phyloP scores from a whole-genome alignment of 2,329 filamentous ascomycete genomes.

The Chaetomiaceae sp. region DNA sequence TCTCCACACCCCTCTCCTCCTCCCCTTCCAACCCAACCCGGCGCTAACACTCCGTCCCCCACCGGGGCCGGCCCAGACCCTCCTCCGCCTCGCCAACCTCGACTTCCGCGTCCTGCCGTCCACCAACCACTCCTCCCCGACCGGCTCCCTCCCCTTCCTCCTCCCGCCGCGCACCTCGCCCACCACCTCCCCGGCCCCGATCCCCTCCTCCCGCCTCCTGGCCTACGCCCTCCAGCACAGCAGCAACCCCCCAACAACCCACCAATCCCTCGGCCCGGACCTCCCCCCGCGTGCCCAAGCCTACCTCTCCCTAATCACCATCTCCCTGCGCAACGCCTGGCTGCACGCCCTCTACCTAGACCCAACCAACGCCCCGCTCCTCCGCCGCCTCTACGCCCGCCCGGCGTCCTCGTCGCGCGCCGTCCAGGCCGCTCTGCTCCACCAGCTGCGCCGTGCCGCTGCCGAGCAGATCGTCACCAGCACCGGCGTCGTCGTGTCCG shows the following conservation, averaged over 20 bases:
- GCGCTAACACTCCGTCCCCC: conserved; percentile 1
- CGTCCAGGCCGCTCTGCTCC: conserved; percentile 58
- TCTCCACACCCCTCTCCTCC: neutral
- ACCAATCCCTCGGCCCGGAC: conserved; percentile 10
- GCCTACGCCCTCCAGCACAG: conserved; percentile 18
- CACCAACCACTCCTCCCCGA: conserved; percentile 89
- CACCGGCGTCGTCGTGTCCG: conserved; percentile 22
- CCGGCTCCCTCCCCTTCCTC: conserved; percentile 83
- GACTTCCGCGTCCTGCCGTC: conserved; percentile 64
- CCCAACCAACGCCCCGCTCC: conserved; percentile 61
- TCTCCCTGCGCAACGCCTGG: conserved; percentile 80
- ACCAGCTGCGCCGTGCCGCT: conserved; percentile 68
- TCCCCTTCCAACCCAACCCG: neutral
- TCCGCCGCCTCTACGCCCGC: conserved; percentile 65
- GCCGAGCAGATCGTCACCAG: conserved; percentile 65
- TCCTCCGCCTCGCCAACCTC: conserved; percentile 71
- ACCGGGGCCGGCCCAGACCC: no score
- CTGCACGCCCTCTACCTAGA: conserved; percentile 79
- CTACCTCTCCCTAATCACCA: conserved; percentile 73
- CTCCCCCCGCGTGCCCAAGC: conserved; percentile 56
- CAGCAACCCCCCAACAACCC: neutral
- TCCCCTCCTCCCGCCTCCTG: conserved; percentile 26
- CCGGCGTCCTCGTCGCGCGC: conserved; percentile 55
- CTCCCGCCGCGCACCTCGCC: conserved; percentile 44
- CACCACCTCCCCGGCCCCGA: conserved; percentile 24